Evolutionary conservation across 1,284 basidiomycete species (phyloP).

Genomic region (Leccinum pachyderme): DNA sequence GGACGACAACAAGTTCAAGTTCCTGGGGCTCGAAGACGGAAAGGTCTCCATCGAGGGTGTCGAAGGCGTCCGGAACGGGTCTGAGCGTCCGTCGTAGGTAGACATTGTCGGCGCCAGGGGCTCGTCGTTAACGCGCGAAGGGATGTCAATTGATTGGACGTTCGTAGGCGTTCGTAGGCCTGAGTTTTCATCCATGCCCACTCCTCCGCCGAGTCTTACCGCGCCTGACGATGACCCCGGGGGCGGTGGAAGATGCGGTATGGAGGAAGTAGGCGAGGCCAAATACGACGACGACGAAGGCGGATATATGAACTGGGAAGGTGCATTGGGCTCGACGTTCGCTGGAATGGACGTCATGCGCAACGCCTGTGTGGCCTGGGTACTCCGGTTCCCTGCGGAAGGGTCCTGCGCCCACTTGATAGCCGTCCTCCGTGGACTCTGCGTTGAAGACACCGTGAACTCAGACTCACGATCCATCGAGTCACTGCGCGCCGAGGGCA

Average conservation of each 20-base stretch:
- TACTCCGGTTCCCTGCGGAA: conserved; percentile 41
- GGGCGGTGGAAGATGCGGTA: conserved; percentile 21
- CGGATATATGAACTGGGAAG: conserved; percentile 29
- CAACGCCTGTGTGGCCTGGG: conserved; percentile 52
- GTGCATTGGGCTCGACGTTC: conserved; percentile 20
- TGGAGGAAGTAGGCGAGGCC: background rate
- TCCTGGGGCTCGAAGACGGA: conserved; percentile 15
- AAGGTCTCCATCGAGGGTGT: conserved; percentile 31
- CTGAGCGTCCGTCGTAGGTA: conserved; percentile 11
- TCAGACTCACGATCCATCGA: conserved; percentile 29
- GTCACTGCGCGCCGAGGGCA: conserved; percentile 38
- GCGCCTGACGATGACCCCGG: conserved; percentile 4
- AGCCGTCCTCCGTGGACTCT: conserved; percentile 50
- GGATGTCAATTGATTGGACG: conserved; percentile 26
- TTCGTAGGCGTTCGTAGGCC: conserved; percentile 3
- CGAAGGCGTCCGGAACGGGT: conserved; percentile 30
- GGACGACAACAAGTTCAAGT: conserved; percentile 7
- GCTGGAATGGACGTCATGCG: conserved; percentile 23
- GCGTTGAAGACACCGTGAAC: conserved; percentile 26
- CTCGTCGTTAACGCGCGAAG: conserved; percentile 30
- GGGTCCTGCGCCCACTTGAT: conserved; percentile 72
- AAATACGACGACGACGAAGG: conserved; percentile 13
- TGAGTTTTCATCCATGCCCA: background rate
- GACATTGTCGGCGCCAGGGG: conserved; percentile 30
- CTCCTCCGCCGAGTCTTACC: background rate